phyloP scores from a whole-genome alignment of 1,139 yeast species.

The Pichiaceae sp. region DNA sequence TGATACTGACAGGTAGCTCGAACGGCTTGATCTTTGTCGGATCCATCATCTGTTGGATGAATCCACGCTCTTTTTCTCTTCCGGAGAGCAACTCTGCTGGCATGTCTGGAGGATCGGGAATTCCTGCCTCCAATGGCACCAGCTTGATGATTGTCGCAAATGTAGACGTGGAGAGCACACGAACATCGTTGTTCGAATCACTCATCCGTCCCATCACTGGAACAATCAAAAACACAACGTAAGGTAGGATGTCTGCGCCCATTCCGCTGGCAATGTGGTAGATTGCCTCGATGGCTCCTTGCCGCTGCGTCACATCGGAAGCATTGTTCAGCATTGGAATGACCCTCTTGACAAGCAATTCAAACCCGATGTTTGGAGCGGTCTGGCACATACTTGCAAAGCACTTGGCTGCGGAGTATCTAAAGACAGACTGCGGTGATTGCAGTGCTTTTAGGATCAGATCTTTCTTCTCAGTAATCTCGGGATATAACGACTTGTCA shows the following conservation, averaged over 20 bases:
- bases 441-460: conserved; percentile 53
- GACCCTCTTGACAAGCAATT: conserved; percentile 67
- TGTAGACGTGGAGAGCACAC: conserved; percentile 87
- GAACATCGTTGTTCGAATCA: conserved; percentile 84
- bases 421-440: conserved; percentile 67
- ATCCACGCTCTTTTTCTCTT: conserved; percentile 89
- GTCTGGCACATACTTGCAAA: conserved; percentile 76
- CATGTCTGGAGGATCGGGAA: conserved; percentile 92
- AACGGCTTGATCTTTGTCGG: conserved; percentile 88
- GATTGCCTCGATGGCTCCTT: conserved; percentile 89
- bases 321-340: conserved; percentile 80
- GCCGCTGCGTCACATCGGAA: conserved; percentile 67
- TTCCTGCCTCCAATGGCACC: conserved; percentile 96
- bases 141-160: conserved; percentile 93
- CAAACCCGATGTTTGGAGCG: conserved; percentile 66
- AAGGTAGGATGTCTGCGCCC: conserved; percentile 89
- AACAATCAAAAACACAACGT: conserved; percentile 89
- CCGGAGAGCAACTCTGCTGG: conserved; percentile 79
- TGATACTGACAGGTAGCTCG: conserved; percentile 81
- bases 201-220: conserved; percentile 98
- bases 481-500: conserved; percentile 38
- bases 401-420: conserved; percentile 89
- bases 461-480: conserved; percentile 40
- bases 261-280: conserved; percentile 77
- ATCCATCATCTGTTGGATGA: conserved; percentile 97